These are phyloP conservation scores for Malus hybrid DNA, from an alignment of 331 rosid genomes.

Conservation along the genomic window DNA sequence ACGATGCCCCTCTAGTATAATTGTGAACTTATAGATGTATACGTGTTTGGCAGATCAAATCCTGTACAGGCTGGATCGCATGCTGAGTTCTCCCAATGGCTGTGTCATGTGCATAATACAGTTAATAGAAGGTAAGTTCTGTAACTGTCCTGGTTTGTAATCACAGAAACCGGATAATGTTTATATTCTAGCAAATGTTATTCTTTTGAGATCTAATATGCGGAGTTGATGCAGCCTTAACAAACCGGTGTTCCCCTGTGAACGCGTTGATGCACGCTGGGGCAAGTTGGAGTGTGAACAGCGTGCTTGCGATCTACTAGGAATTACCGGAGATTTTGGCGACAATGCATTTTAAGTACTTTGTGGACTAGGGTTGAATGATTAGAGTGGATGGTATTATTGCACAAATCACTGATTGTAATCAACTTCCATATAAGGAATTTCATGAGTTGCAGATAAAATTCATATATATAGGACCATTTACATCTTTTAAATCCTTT, in stretches of 20 bases:
- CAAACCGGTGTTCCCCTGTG: slow-evolving; percentile 69
- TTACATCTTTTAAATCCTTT: background rate
- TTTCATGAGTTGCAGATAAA: background rate
- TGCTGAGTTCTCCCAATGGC: slow-evolving; percentile 68
- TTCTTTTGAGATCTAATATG: background rate
- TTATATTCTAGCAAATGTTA: background rate
- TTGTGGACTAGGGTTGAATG: background rate
- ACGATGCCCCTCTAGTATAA: background rate
- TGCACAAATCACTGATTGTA: background rate
- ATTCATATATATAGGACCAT: too few relatives aligned
- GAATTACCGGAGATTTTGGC: slow-evolving; percentile 41
- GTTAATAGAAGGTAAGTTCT: slow-evolving; percentile 74
- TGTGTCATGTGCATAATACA: slow-evolving; percentile 77
- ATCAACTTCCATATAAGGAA: background rate
- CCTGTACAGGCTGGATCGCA: slow-evolving; percentile 65
- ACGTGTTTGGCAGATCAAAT: slow-evolving; percentile 47
- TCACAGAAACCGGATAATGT: background rate
- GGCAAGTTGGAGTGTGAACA: slow-evolving; percentile 91
- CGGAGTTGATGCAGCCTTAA: slow-evolving; percentile 47
- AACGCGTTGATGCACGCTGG: slow-evolving; percentile 93
- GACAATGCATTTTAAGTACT: background rate
- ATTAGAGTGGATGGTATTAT: background rate
- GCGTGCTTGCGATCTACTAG: slow-evolving; percentile 63
- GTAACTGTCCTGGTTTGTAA: background rate
- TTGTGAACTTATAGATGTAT: background rate